Base-by-base conservation (phyloP, 2,329 filamentous ascomycete species). In the Colletotrichum godetiae region DNA sequence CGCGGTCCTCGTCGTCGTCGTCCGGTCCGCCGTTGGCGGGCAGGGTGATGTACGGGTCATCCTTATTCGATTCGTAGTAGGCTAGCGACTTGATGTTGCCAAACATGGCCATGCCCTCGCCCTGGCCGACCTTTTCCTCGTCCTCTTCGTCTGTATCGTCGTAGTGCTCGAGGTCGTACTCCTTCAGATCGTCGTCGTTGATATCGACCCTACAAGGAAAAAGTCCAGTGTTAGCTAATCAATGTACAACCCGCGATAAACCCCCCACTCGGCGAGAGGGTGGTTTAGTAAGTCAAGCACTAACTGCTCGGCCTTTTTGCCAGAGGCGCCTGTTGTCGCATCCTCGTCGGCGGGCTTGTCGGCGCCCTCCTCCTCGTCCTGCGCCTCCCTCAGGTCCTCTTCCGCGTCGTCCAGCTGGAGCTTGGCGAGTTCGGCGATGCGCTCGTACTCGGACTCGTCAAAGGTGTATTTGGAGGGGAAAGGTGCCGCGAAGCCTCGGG, bases 101-200 rank as follows among this genome's bases (percentile, higher is more conserved):
- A 81, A 99, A 98, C 90, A 98, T 98, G 78, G 92, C 93, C 88
- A 97, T 92, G 67, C 92, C 90, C 79, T 94, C 92, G 62, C 90
- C 91, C 22, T 84, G 84, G 27, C 86, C 87, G 24, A 86, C 73
- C 37, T 77, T 76, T 33, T 81, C 80, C 22, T 80, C 82, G 19
- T 94, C 90, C 35, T 90, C 88, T 49, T 67, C 68, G 8, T 92
- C 90, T 59, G 97, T 94, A 77, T 97, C 93, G 78, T 99, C 97
- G 82, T 99, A 99, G 83, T 98, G 92, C 76, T 98, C 96, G 67
- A 99, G 89, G 80, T 99, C 93, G 84, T 98, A 99, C 84, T 99
- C 95, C 84, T 96, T 97, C 62, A 99, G 88, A 81, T 98, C 95
- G 77, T 97, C 94, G 80, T 98, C 95, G 76, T 93, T 86, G 49